phyloP scores from a whole-genome alignment of 1,284 basidiomycete species.

The Cryptococcus sp. region DNA sequence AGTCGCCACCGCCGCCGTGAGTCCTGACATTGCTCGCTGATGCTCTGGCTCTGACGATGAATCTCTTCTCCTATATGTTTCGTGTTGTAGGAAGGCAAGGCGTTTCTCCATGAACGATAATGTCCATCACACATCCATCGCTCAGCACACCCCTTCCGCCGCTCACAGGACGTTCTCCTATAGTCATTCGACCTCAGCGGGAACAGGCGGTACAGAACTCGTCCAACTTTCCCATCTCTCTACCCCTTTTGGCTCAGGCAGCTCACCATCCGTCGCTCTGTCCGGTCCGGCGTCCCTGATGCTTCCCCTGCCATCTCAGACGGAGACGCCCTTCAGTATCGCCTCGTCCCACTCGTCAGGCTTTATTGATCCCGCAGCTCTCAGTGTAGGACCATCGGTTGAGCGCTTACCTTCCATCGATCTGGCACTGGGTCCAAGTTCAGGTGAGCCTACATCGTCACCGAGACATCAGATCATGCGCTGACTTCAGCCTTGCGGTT shows the following conservation, averaged over 20 bases:
- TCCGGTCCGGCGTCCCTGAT: conserved; percentile 15
- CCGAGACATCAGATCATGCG: no score
- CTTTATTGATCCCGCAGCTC: conserved; percentile 22
- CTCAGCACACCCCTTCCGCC: no score
- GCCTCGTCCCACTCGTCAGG: conserved; percentile 18
- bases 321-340: conserved; percentile 12
- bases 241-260: not conserved
- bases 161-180: no score
- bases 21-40: not conserved
- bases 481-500: not conserved
- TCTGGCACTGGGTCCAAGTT: not conserved
- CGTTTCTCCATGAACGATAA: conserved; percentile 5
- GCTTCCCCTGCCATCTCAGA: conserved; percentile 15
- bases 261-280: not conserved
- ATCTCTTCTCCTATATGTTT: not conserved
- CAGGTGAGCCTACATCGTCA: not conserved
- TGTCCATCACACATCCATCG: not conserved
- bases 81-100: conserved; percentile 5
- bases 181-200: no score
- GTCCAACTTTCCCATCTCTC: no score
- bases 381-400: conserved; percentile 17
- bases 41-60: no score
- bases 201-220: no score
- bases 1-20: conserved; percentile 10
- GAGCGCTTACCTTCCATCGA: not conserved